A percentile compares a stretch with the other conserved stretches of the same genome.
These are phyloP conservation scores for Paramecium sonneborni DNA, from an alignment of 73 alveolate genomes.

Conservation along the genomic window DNA sequence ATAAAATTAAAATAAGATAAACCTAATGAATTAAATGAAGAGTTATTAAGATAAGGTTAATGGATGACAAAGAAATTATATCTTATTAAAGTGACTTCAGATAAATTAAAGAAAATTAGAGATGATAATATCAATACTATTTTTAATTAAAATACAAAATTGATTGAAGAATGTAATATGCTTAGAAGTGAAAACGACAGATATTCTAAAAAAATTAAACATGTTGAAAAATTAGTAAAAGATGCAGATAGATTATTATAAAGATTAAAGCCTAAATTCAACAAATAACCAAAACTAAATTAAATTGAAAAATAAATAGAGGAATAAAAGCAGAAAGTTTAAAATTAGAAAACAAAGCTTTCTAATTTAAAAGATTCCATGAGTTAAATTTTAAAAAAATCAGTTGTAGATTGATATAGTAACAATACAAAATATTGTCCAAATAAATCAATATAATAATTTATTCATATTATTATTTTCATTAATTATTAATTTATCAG, in stretches of 20 bases:
- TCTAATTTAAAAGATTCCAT: conserved; percentile 45
- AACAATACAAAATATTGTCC: too few relatives aligned
- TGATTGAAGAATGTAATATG: conserved; percentile 66
- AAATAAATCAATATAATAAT: neutral
- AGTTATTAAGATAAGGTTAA: conserved; percentile 62
- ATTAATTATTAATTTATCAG: too few relatives aligned
- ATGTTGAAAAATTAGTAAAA: conserved; percentile 59
- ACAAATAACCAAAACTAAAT: conserved; percentile 31
- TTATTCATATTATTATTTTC: neutral
- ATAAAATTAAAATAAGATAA: conserved; percentile 62
- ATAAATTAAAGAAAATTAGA: conserved; percentile 55
- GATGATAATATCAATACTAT: conserved; percentile 63
- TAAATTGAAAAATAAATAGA: conserved; percentile 2
- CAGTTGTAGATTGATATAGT: conserved; percentile 54
- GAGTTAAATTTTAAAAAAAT: conserved; percentile 50
- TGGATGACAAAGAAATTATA: conserved; percentile 68
- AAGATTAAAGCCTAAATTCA: conserved; percentile 15
- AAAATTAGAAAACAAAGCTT: conserved; percentile 23
- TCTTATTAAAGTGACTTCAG: conserved; percentile 61
- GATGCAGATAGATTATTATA: conserved; percentile 62
- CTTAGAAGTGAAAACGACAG: conserved; percentile 65
- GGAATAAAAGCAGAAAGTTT: conserved; percentile 12
- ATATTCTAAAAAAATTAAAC: conserved; percentile 57
- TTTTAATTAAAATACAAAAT: conserved; percentile 57
- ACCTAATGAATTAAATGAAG: conserved; percentile 69